Conservation (phyloP, 208 protist genomes). For the Tritrichomonas foetus region DNA sequence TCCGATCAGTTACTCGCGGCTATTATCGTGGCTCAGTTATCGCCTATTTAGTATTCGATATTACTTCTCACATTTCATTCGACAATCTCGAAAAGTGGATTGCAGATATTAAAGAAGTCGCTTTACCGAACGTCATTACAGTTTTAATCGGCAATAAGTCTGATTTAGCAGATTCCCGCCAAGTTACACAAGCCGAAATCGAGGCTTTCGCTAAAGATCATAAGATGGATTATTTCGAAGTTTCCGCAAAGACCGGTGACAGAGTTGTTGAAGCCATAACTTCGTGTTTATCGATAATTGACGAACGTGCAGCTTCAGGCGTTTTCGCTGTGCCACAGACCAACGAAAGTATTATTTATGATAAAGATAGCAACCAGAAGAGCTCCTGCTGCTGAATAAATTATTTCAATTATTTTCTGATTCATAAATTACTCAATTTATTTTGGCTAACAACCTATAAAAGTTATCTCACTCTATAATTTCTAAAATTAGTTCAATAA, state of each 20-base stretch:
- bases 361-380: not conserved
- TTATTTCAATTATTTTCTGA: too few relatives aligned
- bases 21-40: constrained; percentile 21
- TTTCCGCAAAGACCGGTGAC: not conserved
- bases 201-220: constrained; percentile 7
- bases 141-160: constrained; percentile 38
- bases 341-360: not conserved
- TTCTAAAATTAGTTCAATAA: too few relatives aligned
- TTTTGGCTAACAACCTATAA: too few relatives aligned
- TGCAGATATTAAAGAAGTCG: constrained; percentile 22
- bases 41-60: constrained; percentile 33
- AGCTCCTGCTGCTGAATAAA: not conserved
- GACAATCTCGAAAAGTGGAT: constrained; percentile 25
- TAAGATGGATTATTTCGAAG: constrained; percentile 26
- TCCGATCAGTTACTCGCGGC: constrained; percentile 18
- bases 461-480: too few relatives aligned
- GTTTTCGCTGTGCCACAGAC: not conserved
- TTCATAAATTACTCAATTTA: too few relatives aligned
- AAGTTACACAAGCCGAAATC: not conserved
- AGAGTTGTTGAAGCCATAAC: constrained; percentile 7
- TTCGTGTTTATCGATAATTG: not conserved
- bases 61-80: not conserved
- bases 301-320: not conserved
- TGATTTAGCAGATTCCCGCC: not conserved
- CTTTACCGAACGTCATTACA: not conserved